Percentiles rank a stretch among this genome's conserved stretches.
Conservation (phyloP, 352 stramenopile species). For the Globisporangium paddicum region DNA sequence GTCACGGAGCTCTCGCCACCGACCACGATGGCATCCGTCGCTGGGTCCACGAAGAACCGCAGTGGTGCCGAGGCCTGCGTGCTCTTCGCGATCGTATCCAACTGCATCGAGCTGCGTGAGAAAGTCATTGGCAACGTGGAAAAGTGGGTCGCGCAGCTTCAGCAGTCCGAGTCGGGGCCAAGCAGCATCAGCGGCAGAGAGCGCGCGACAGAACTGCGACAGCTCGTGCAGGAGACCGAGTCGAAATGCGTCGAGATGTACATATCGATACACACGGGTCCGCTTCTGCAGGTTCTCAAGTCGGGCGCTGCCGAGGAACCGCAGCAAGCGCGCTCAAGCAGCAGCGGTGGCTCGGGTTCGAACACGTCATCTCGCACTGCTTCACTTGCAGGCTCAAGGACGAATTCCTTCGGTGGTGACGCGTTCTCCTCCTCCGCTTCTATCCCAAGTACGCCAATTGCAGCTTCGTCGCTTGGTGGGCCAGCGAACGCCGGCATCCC, state of each 20-base stretch:
- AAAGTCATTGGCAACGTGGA: conserved; percentile 39
- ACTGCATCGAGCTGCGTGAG: conserved; percentile 67
- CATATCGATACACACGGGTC: conserved; percentile 42
- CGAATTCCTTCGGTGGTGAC: conserved; percentile 18
- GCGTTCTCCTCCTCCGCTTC: conserved; percentile 16
- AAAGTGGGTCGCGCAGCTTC: conserved; percentile 40
- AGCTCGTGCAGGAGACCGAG: conserved; percentile 43
- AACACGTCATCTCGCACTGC: conserved; percentile 21
- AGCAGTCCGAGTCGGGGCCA: conserved; percentile 14
- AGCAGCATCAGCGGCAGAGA: conserved; percentile 5
- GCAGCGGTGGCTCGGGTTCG: not conserved
- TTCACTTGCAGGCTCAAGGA: conserved; percentile 26
- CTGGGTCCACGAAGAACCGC: conserved; percentile 14
- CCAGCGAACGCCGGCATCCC: conserved; percentile 19
- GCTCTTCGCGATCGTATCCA: conserved; percentile 63
- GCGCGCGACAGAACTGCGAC: conserved; percentile 20
- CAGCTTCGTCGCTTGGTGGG: conserved; percentile 14
- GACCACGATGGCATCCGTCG: conserved; percentile 26
- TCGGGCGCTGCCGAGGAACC: conserved; percentile 46
- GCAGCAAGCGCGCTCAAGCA: conserved; percentile 18
- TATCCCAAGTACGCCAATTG: conserved; percentile 13
- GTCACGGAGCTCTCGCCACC: conserved; percentile 30
- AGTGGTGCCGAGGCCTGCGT: conserved; percentile 44
- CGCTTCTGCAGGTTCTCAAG: conserved; percentile 42
- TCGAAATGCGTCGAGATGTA: conserved; percentile 60